Percentiles rank a stretch among this genome's conserved stretches.
Conservation (phyloP, 371 early-diverging fungal species). For the Massospora cicadina region DNA sequence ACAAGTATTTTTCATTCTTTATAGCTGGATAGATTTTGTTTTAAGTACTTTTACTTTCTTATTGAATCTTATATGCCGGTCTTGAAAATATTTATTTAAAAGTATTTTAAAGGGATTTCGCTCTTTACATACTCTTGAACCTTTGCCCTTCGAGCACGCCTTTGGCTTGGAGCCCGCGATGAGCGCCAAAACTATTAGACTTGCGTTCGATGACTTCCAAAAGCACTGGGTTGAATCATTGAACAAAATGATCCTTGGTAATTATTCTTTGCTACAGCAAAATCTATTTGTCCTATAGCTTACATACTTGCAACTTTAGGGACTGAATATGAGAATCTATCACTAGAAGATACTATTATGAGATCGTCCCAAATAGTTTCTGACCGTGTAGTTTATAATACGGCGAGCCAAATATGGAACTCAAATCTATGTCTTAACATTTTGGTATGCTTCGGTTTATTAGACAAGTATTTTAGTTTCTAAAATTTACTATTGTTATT, state of each 20-base stretch:
- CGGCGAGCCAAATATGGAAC: constrained; percentile 7
- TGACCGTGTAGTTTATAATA: constrained; percentile 8
- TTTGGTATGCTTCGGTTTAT: background rate
- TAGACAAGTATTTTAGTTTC: too few species aligned
- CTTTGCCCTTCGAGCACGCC: constrained; percentile 1
- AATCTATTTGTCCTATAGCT: background rate
- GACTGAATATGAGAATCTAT: background rate
- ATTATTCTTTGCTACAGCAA: background rate
- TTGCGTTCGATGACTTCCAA: constrained; percentile 1
- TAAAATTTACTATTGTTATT: background rate
- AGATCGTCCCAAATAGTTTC: background rate
- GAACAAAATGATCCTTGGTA: constrained; percentile 9
- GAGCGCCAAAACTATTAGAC: background rate
- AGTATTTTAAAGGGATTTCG: background rate
- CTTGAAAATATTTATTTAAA: too few species aligned
- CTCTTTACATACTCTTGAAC: background rate
- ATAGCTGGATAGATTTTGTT: too few species aligned
- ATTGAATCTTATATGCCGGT: too few species aligned
- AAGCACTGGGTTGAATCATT: constrained; percentile 10
- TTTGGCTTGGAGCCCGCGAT: constrained; percentile 6
- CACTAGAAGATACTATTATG: constrained; percentile 1
- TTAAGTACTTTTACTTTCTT: too few species aligned
- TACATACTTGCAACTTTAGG: background rate
- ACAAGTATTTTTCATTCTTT: too few species aligned
- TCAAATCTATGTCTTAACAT: background rate